Percentiles rank a stretch among this genome's conserved stretches.
Conservation (phyloP, 345 rosid genomes). For the Iberis pinnata region DNA sequence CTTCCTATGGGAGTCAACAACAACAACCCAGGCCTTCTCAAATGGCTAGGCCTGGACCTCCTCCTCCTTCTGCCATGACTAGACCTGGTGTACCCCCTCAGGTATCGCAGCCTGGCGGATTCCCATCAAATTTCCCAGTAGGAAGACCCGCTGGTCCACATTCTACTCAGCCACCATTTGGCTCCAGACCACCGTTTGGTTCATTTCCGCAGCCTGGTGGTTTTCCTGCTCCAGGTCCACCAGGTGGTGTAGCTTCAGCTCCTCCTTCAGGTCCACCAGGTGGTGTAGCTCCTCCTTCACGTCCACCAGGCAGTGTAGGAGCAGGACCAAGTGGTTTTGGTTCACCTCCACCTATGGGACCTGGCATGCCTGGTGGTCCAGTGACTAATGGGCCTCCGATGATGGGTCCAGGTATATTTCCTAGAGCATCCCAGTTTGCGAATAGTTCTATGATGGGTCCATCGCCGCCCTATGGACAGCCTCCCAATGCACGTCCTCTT, state of each 20-base stretch:
- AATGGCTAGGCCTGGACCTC: conserved; percentile 57
- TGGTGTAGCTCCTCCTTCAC: conserved; percentile 26
- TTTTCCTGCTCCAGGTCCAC: conserved; percentile 18
- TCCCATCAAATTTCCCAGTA: conserved; percentile 37
- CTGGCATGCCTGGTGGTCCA: conserved; percentile 18
- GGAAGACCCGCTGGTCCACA: conserved; percentile 52
- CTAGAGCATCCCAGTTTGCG: conserved; percentile 19
- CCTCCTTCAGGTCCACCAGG: too few species aligned
- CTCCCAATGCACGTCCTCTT: conserved; percentile 23
- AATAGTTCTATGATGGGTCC: conserved; percentile 26
- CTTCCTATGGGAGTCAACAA: conserved; percentile 32
- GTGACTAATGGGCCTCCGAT: conserved; percentile 22
- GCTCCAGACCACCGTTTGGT: conserved; percentile 22
- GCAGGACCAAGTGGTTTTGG: conserved; percentile 29
- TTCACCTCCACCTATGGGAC: conserved; percentile 28
- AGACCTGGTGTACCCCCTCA: conserved; percentile 49
- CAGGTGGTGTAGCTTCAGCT: conserved; percentile 21
- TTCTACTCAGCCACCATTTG: conserved; percentile 46
- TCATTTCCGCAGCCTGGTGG: conserved; percentile 15
- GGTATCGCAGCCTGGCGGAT: conserved; percentile 35
- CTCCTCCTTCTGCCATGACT: conserved; percentile 33
- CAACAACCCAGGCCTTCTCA: conserved; percentile 38
- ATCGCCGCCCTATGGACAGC: conserved; percentile 23
- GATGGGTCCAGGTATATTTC: conserved; percentile 23
- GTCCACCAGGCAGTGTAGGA: too few species aligned